Evolutionary conservation across 1,284 basidiomycete genomes (phyloP), one percentile per base, ranked within the genome.

Genomic region (Pholiota adiposa): DNA sequence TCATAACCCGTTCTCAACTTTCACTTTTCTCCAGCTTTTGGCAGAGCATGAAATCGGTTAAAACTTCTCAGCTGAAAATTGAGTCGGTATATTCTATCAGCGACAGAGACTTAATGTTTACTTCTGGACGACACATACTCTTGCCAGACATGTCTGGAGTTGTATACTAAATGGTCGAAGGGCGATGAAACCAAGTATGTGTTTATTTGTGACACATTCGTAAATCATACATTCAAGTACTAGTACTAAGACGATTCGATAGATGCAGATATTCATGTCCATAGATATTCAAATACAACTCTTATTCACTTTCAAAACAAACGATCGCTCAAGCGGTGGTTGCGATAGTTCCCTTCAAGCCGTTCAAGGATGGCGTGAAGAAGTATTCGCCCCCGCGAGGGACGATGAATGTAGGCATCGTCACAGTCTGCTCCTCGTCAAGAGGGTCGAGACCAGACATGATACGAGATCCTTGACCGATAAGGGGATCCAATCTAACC

Each of bases 21-120:
- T 33, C 31, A 33, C 36, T n/a, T 38, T 7, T 38, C 29, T 11
- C 4, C 14, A 96, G 94, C 83, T 97, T 19, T 79, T 97, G 33
- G 93, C 93, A 3, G 96, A 97, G 70, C 92, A 97, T 70, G 95
- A 97, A 75, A 92, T 97, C 50, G 83, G 44, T 16, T 46, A n/a
- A 21, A 9, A n/a, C n/a, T 25, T 46, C 23, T 25, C 16, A n/a
- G 25, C 19, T 7, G 11, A 31, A 50, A 50, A 8, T 29, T 19
- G 27, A 54, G 48, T 54, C 29, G 44, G 44, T 54, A 29, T 29
- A 41, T 49, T 41, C 19, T 19, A 50, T 31, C 33, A n/a, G 27
- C 31, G 38, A 18, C 25, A 16, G 5, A 56, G 18, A 1, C 46
- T 56, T 41, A 14, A 18, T 49, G 25, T 50, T 50, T 25, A 56